These are phyloP conservation scores for Lentinula lateritia DNA, from an alignment of 768 basidiomycete genomes.

Conservation along the genomic window DNA sequence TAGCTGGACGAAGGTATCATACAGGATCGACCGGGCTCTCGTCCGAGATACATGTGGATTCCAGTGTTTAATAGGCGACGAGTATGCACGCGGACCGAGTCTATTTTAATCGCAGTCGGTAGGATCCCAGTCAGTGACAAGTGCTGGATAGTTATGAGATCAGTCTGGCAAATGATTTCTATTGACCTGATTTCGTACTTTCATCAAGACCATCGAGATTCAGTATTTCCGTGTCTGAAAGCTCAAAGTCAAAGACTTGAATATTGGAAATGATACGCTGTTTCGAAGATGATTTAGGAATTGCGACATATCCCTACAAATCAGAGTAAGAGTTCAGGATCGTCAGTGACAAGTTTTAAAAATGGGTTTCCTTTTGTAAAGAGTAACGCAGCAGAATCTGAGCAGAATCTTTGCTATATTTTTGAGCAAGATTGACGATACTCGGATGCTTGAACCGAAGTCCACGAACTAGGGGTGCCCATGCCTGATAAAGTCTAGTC, in stretches of 20 bases:
- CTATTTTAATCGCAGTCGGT: constrained; percentile 21
- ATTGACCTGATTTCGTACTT: constrained; percentile 26
- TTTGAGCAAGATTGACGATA: constrained; percentile 40
- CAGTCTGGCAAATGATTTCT: not conserved
- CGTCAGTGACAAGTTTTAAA: not conserved
- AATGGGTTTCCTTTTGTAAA: constrained; percentile 57
- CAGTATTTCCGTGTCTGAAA: constrained; percentile 43
- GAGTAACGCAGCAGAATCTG: constrained; percentile 68
- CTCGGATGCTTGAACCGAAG: constrained; percentile 57
- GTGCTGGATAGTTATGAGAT: constrained; percentile 15
- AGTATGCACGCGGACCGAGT: not conserved
- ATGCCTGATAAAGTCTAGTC: constrained; percentile 39
- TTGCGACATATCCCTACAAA: constrained; percentile 48
- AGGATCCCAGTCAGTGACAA: constrained; percentile 42
- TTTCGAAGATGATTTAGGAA: constrained; percentile 58
- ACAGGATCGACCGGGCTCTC: not conserved
- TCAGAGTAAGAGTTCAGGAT: not conserved
- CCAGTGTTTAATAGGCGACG: not conserved
- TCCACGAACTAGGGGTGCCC: constrained; percentile 67
- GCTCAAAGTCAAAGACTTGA: constrained; percentile 58
- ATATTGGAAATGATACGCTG: constrained; percentile 53
- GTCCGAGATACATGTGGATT: not conserved
- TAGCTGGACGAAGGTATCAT: not conserved
- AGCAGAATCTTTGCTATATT: constrained; percentile 52
- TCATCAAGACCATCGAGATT: constrained; percentile 50